These are phyloP conservation scores for Rhizopogon rudus DNA, from an alignment of 768 basidiomycete species.

Conservation along the genomic window DNA sequence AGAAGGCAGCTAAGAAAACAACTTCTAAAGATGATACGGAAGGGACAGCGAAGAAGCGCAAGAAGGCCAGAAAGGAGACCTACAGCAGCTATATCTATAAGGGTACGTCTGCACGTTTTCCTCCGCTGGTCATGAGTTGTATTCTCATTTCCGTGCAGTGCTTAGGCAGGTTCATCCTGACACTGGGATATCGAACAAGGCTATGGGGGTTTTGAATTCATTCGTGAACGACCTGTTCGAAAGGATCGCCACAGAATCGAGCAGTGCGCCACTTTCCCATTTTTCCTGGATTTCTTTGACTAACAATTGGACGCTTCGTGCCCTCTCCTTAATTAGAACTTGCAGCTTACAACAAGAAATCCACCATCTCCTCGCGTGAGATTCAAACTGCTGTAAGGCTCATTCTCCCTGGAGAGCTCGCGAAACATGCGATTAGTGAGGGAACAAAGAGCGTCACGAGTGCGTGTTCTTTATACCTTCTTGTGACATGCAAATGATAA, in stretches of 20 bases:
- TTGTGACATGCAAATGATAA: slow-evolving; percentile 1
- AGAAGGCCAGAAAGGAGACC: slow-evolving; percentile 54
- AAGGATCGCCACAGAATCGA: slow-evolving; percentile 49
- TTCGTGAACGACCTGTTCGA: slow-evolving; percentile 63
- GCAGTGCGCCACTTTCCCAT: slow-evolving; percentile 29
- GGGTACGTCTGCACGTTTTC: slow-evolving; percentile 25
- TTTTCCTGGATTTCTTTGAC: neutral
- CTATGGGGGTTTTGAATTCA: slow-evolving; percentile 54
- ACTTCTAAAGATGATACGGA: slow-evolving; percentile 21
- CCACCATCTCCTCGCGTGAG: slow-evolving; percentile 69
- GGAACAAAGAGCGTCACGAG: slow-evolving; percentile 61
- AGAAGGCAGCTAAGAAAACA: slow-evolving; percentile 30
- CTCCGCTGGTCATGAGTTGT: neutral
- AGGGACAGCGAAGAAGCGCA: slow-evolving; percentile 47
- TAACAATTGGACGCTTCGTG: neutral
- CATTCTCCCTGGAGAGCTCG: slow-evolving; percentile 67
- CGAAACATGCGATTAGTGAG: slow-evolving; percentile 74
- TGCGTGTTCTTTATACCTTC: slow-evolving; percentile 7
- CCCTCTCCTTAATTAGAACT: slow-evolving; percentile 35
- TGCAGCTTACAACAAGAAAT: slow-evolving; percentile 66
- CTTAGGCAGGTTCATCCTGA: slow-evolving; percentile 73
- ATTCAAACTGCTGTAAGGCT: slow-evolving; percentile 67
- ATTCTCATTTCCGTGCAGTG: slow-evolving; percentile 28
- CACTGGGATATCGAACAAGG: slow-evolving; percentile 69
- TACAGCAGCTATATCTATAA: slow-evolving; percentile 66